phyloP scores from a whole-genome alignment of 257 asterid genomes.

The Solanum rostratum region DNA sequence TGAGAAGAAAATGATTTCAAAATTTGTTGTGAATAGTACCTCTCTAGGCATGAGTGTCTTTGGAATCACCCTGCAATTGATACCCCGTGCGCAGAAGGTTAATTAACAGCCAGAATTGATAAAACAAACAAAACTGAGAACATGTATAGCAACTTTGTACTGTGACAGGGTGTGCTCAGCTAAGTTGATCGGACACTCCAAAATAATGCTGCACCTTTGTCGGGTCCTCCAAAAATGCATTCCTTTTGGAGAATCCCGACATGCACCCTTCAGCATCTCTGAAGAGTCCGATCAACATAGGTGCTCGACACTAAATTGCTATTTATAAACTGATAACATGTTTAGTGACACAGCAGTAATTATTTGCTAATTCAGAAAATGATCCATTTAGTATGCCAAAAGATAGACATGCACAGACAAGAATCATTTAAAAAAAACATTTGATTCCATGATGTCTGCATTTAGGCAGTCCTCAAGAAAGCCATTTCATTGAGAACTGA shows the following conservation, averaged over 20 bases:
- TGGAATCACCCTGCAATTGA: conserved; percentile 72
- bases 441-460: conserved; percentile 63
- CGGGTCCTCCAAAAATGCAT: background rate
- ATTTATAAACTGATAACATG: background rate
- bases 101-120: background rate
- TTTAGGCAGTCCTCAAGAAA: conserved; percentile 26
- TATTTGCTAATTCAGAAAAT: background rate
- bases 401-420: background rate
- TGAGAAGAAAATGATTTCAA: background rate
- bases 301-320: background rate
- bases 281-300: background rate
- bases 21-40: conserved; percentile 21
- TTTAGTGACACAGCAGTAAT: background rate
- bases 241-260: background rate
- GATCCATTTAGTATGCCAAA: background rate
- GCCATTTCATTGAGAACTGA: conserved; percentile 6
- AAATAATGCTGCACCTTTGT: background rate
- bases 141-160: background rate
- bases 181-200: background rate
- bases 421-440: conserved; percentile 11
- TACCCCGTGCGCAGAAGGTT: background rate
- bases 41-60: conserved; percentile 89
- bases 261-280: accelerated
- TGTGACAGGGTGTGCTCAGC: background rate
- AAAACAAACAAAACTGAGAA: background rate